These are phyloP conservation scores for Apiotrichum veenhuisii DNA, from an alignment of 1,284 basidiomycete species.

Conservation along the genomic window DNA sequence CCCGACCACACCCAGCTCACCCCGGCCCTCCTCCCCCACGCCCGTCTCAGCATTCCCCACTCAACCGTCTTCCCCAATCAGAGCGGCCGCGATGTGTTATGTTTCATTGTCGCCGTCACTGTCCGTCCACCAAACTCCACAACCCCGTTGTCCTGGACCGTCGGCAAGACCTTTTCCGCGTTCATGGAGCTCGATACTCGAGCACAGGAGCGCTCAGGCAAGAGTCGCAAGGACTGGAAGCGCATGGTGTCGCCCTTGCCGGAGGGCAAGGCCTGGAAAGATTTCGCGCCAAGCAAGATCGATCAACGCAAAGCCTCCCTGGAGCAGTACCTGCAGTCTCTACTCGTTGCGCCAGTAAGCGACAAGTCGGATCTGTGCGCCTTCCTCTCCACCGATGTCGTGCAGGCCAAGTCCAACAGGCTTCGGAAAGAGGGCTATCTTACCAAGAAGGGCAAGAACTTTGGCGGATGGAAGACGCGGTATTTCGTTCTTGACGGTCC, in stretches of 20 bases:
- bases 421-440: slow-evolving; percentile 94
- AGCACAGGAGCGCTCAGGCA: slow-evolving; percentile 58
- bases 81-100: slow-evolving; percentile 45
- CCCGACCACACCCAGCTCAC: slow-evolving; percentile 27
- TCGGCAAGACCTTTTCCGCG: slow-evolving; percentile 91
- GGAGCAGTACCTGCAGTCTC: slow-evolving; percentile 80
- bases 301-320: slow-evolving; percentile 88
- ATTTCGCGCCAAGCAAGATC: slow-evolving; percentile 92
- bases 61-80: slow-evolving; percentile 45
- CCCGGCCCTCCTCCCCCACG: slow-evolving; percentile 39
- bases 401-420: slow-evolving; percentile 77
- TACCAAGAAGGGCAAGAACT: slow-evolving; percentile 94
- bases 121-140: slow-evolving; percentile 40
- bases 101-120: slow-evolving; percentile 44
- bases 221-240: slow-evolving; percentile 62
- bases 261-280: slow-evolving; percentile 90
- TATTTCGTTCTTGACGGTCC: slow-evolving; percentile 88
- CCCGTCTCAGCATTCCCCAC: slow-evolving; percentile 43
- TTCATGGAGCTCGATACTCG: slow-evolving; percentile 72
- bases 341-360: slow-evolving; percentile 76
- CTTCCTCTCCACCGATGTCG: slow-evolving; percentile 86
- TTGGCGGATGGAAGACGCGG: slow-evolving; percentile 91
- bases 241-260: slow-evolving; percentile 75
- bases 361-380: slow-evolving; percentile 85
- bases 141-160: slow-evolving; percentile 67